Conservation (phyloP, 2,329 filamentous ascomycete genomes). For the Xylaria sp. region DNA sequence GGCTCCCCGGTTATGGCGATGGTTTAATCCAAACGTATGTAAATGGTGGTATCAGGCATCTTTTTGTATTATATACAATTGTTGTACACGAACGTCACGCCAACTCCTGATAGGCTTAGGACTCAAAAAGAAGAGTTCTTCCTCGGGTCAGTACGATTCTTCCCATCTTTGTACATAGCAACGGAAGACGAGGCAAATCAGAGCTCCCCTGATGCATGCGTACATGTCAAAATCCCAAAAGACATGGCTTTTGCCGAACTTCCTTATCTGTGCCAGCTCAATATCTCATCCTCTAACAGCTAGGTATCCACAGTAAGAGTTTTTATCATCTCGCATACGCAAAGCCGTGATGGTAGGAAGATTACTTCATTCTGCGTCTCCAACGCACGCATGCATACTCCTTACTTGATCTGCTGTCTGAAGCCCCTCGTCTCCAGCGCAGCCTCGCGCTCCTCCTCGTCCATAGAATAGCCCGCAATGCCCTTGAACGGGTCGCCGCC, state of each 20-base stretch:
- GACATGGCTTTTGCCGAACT: background rate
- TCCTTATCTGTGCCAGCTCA: background rate
- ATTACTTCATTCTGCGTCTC: background rate
- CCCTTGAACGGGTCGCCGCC: constrained; percentile 77
- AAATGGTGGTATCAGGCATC: constrained; percentile 28
- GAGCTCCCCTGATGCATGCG: constrained; percentile 3
- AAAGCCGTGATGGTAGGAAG: background rate
- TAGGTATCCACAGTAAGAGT: background rate
- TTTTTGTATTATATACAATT: constrained; percentile 45
- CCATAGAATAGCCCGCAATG: constrained; percentile 57
- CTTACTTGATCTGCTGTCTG: constrained; percentile 59
- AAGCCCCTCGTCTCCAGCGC: constrained; percentile 62
- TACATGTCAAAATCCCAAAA: background rate
- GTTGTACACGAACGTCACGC: constrained; percentile 45
- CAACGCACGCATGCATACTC: background rate
- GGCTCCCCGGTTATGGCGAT: background rate
- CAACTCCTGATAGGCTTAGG: constrained; percentile 28
- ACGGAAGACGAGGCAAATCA: background rate
- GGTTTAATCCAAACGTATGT: constrained; percentile 34
- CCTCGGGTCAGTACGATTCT: constrained; percentile 7
- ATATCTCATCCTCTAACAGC: background rate
- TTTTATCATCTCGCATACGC: background rate
- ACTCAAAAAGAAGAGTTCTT: constrained; percentile 13
- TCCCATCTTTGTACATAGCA: constrained; percentile 27
- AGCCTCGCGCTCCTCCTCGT: constrained; percentile 55